Percentiles rank a stretch among this genome's conserved stretches.
These are phyloP conservation scores for Phytophthora pinifolia DNA, from an alignment of 352 stramenopile species.

Conservation along the genomic window DNA sequence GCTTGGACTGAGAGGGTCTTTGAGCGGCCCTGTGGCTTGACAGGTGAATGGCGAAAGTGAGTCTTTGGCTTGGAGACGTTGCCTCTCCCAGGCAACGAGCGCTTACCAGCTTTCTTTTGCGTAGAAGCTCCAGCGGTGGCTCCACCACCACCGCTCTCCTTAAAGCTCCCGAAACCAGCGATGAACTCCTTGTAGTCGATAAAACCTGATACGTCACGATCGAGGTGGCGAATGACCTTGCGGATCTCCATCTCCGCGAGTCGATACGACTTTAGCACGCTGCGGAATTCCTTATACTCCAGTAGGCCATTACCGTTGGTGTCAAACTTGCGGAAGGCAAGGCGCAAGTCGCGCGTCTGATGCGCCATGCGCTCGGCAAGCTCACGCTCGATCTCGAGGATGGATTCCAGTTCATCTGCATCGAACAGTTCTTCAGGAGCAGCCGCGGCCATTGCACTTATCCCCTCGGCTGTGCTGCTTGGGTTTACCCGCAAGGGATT, in stretches of 20 bases:
- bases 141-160: conserved; percentile 26
- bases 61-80: conserved; percentile 9
- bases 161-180: conserved; percentile 36
- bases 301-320: conserved; percentile 62
- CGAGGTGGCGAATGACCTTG: conserved; percentile 71
- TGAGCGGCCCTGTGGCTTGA: conserved; percentile 13
- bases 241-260: conserved; percentile 66
- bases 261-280: conserved; percentile 59
- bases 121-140: conserved; percentile 10
- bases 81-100: conserved; percentile 10
- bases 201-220: conserved; percentile 61
- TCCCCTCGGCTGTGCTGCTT: conserved; percentile 5
- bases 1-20: conserved; percentile 32
- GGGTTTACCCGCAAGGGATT: conserved; percentile 40
- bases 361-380: conserved; percentile 53
- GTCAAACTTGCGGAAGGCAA: conserved; percentile 71
- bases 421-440: conserved; percentile 36
- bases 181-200: conserved; percentile 81
- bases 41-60: conserved; percentile 14
- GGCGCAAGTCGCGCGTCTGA: conserved; percentile 53
- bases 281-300: conserved; percentile 73
- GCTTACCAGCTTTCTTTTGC: conserved; percentile 22
- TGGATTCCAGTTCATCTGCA: conserved; percentile 50
- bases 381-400: conserved; percentile 69
- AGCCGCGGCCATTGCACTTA: conserved; percentile 22